Percentiles rank a stretch among this genome's conserved stretches.
Evolutionary conservation across 208 protist genomes (phyloP).

Genomic region (Acanthamoeba royreba): DNA sequence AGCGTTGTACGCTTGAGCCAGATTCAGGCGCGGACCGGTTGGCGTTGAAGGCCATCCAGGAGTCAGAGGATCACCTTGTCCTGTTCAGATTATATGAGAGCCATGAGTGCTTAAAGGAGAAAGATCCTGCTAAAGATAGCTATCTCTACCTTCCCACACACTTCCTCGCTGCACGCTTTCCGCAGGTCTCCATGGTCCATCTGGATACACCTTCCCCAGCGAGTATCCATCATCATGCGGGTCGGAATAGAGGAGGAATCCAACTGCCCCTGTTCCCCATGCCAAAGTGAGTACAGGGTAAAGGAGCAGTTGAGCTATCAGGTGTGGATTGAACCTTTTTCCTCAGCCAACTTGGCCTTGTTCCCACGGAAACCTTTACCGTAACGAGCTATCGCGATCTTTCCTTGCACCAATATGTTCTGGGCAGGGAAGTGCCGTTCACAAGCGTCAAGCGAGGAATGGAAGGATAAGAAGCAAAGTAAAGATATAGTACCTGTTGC

Average conservation of each 20-base stretch:
- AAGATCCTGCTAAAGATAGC: neutral
- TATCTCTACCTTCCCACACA: neutral
- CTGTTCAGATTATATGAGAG: neutral
- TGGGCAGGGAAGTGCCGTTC: no score
- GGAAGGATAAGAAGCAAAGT: no score
- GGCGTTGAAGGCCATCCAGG: slow-evolving; percentile 20
- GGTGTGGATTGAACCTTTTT: no score
- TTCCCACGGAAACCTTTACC: slow-evolving; percentile 23
- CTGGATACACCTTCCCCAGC: neutral
- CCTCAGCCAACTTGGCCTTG: slow-evolving; percentile 31
- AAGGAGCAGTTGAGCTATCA: no score
- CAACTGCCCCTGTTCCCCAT: neutral
- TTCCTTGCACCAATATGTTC: neutral
- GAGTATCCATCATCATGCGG: slow-evolving; percentile 41
- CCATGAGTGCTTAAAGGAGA: neutral
- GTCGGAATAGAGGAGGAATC: slow-evolving; percentile 36
- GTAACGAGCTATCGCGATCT: slow-evolving; percentile 47
- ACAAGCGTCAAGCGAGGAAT: no score
- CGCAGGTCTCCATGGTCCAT: slow-evolving; percentile 39
- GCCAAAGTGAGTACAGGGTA: no score
- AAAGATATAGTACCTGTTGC: neutral
- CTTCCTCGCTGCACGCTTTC: slow-evolving; percentile 30
- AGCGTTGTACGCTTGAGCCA: neutral
- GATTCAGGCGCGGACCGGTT: neutral
- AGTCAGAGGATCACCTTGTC: neutral